These are phyloP conservation scores for Chlorella sp. DNA, from an alignment of 139 green algal genomes.

Conservation along the genomic window DNA sequence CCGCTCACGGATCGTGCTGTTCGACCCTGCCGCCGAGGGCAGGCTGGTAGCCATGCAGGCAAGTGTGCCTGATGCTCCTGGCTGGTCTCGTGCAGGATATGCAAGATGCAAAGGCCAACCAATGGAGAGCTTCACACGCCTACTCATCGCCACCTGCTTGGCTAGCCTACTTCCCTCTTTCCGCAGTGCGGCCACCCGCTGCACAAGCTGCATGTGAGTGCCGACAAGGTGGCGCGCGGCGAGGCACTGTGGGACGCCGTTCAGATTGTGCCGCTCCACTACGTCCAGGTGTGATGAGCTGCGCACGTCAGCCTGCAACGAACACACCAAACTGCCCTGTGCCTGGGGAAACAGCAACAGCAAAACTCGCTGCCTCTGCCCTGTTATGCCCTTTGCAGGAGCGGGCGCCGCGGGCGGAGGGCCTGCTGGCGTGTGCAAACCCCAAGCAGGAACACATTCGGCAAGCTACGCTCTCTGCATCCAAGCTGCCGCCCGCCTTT, in stretches of 20 bases:
- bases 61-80: too few relatives aligned
- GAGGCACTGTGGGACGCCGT: background rate
- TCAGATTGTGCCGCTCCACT: background rate
- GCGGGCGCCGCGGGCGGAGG: background rate
- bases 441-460: constrained; percentile 29
- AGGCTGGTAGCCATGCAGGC: background rate
- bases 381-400: constrained; percentile 1
- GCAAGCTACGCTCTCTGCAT: background rate
- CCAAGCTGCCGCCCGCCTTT: constrained; percentile 23
- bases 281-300: background rate
- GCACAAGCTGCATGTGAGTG: constrained; percentile 12
- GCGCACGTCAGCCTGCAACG: too few relatives aligned
- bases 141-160: too few relatives aligned
- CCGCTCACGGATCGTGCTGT: background rate
- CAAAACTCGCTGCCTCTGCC: too few relatives aligned
- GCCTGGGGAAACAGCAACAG: too few relatives aligned
- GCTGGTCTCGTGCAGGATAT: too few relatives aligned
- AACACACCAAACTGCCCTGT: too few relatives aligned
- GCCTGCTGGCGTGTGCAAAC: background rate
- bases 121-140: too few relatives aligned
- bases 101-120: too few relatives aligned
- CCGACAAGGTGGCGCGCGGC: background rate
- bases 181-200: constrained; percentile 25
- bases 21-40: background rate
- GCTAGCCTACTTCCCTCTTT: background rate